Percentiles rank a stretch among this genome's conserved stretches.
phyloP scores from a whole-genome alignment of 1,139 yeast species.

The Candida albicans region DNA sequence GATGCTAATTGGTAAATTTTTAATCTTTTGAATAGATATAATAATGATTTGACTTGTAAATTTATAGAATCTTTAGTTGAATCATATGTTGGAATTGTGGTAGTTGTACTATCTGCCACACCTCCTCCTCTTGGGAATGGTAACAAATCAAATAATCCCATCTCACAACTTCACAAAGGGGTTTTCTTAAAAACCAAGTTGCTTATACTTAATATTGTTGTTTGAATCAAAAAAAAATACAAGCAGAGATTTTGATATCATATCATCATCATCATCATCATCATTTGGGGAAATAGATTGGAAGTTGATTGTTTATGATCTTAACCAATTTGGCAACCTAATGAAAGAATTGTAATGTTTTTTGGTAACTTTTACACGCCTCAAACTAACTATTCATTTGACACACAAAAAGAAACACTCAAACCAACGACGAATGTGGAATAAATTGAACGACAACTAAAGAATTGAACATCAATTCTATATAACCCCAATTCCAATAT shows the following conservation, averaged over 20 bases:
- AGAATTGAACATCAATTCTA: not conserved
- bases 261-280: too few species aligned
- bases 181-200: not conserved
- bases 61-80: slow-evolving; percentile 52
- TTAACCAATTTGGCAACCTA: slow-evolving; percentile 1
- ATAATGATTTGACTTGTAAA: slow-evolving; percentile 56
- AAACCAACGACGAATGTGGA: too few species aligned
- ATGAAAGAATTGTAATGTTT: not conserved
- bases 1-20: slow-evolving; percentile 45
- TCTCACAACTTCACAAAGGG: too few species aligned
- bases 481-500: too few species aligned
- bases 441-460: not conserved
- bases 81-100: slow-evolving; percentile 10
- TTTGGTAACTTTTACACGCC: too few species aligned
- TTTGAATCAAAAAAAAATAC: too few species aligned
- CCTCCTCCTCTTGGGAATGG: not conserved
- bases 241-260: too few species aligned
- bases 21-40: slow-evolving; percentile 56
- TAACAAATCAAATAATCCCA: slow-evolving; percentile 9
- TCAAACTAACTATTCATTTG: too few species aligned
- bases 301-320: not conserved
- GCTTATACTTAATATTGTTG: too few species aligned
- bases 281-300: too few species aligned
- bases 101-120: not conserved
- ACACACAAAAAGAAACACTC: too few species aligned